Evolutionary conservation across 352 stramenopile genomes (phyloP).

Genomic region (Phytophthora pluvialis): DNA sequence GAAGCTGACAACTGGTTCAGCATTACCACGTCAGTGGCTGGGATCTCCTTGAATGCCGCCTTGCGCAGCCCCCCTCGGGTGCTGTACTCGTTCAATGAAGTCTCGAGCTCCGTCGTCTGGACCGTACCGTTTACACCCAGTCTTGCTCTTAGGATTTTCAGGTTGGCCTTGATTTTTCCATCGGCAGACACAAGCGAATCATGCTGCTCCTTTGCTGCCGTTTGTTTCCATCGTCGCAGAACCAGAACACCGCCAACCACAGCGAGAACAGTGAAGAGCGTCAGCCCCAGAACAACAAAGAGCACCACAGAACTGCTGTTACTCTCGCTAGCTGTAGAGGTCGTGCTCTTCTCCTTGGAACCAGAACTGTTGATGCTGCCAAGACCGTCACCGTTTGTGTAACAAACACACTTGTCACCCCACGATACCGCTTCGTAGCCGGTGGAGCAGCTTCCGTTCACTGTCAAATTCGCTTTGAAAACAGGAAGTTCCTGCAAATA

Average conservation of each 20-base stretch:
- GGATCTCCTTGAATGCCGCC: slow-evolving; percentile 67
- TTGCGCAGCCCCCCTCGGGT: slow-evolving; percentile 53
- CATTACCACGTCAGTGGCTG: slow-evolving; percentile 42
- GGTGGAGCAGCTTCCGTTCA: slow-evolving; percentile 45
- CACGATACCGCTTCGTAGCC: slow-evolving; percentile 62
- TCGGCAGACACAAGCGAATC: slow-evolving; percentile 32
- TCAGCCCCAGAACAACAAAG: slow-evolving; percentile 53
- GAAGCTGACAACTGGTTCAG: slow-evolving; percentile 50
- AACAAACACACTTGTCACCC: slow-evolving; percentile 57
- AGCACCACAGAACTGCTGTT: slow-evolving; percentile 34
- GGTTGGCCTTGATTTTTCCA: slow-evolving; percentile 53
- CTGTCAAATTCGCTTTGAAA: slow-evolving; percentile 53
- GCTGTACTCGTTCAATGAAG: slow-evolving; percentile 49
- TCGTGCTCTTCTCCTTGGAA: slow-evolving; percentile 39
- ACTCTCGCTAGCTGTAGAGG: slow-evolving; percentile 33
- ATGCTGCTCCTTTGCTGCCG: slow-evolving; percentile 42
- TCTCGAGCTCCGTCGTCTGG: slow-evolving; percentile 37
- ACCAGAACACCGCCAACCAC: slow-evolving; percentile 63
- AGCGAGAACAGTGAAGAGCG: slow-evolving; percentile 46
- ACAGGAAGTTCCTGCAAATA: slow-evolving; percentile 58
- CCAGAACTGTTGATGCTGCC: slow-evolving; percentile 45
- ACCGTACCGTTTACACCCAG: slow-evolving; percentile 30
- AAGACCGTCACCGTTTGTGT: slow-evolving; percentile 48
- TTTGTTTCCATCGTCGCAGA: slow-evolving; percentile 65
- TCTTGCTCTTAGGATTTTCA: slow-evolving; percentile 42